A percentile compares a stretch with the other conserved stretches of the same genome.
These are phyloP conservation scores for Tripterygium wilfordii DNA, from an alignment of 177 flowering plant genomes.

Conservation along the genomic window DNA sequence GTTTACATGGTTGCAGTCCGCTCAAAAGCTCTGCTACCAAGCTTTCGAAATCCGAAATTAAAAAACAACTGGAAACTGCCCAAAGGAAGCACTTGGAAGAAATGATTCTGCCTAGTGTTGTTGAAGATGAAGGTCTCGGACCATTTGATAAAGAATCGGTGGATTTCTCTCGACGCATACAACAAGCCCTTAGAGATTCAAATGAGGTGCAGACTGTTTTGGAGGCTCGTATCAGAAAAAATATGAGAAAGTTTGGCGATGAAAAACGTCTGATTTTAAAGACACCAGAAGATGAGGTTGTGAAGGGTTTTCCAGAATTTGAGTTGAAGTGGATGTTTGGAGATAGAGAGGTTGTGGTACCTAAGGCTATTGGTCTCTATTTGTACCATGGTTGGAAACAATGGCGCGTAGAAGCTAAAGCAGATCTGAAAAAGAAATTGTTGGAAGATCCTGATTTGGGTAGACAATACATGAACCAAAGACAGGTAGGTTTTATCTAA, in stretches of 20 bases:
- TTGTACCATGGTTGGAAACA: slow-evolving; percentile 88
- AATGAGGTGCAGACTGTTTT: slow-evolving; percentile 57
- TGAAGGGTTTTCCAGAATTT: slow-evolving; percentile 84
- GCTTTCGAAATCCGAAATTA: slow-evolving; percentile 64
- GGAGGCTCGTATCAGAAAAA: slow-evolving; percentile 53
- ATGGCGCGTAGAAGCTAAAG: slow-evolving; percentile 88
- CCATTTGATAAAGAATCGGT: slow-evolving; percentile 32
- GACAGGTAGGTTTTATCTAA: slow-evolving; percentile 48
- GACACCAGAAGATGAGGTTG: slow-evolving; percentile 70
- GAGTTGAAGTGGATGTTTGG: slow-evolving; percentile 93
- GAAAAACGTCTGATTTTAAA: slow-evolving; percentile 58
- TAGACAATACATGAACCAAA: slow-evolving; percentile 60
- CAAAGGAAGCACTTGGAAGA: slow-evolving; percentile 67
- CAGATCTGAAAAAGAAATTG: slow-evolving; percentile 57
- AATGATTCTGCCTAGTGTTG: slow-evolving; percentile 51
- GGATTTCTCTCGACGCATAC: slow-evolving; percentile 50
- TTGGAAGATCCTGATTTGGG: slow-evolving; percentile 69
- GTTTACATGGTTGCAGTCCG: slow-evolving; percentile 34
- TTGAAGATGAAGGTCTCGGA: slow-evolving; percentile 54
- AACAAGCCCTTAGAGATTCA: slow-evolving; percentile 53
- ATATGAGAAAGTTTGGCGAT: slow-evolving; percentile 60
- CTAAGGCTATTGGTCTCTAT: slow-evolving; percentile 57
- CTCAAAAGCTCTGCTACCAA: slow-evolving; percentile 25
- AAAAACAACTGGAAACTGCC: slow-evolving; percentile 57
- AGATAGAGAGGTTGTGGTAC: slow-evolving; percentile 73